Base-by-base conservation (phyloP, 371 early-diverging fungal genomes). In the Gilbertella persicaria region DNA sequence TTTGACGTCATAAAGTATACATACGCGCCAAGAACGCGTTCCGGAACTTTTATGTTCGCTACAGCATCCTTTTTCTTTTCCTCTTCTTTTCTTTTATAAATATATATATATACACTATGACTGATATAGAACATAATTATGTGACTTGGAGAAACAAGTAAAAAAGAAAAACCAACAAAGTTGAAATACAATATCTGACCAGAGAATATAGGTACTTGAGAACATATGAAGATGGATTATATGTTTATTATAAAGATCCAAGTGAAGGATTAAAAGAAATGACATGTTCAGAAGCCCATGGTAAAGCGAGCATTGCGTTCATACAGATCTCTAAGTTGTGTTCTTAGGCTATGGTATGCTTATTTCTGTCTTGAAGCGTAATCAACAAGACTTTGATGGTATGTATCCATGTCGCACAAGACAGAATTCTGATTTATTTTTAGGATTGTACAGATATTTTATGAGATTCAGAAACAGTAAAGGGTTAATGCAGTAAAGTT, bases 381-480 rank as follows among this genome's bases (percentile, higher is more conserved):
- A 83, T 38, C 83, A 82, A 47, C 55, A 62, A 19, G 83, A 82
- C 56, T 85, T 85, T 60, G 85, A 83, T 60, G 83, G 81, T 69
- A 66, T 35, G 21, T 14, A 12, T 17, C 20, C 33, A 13, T 37
- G 28, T 53, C 36, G 25, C 25, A 53, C 45, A 40, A 26, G 26
- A 41, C 14, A 46, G 23, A n/a, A 13, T 25, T 21, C 8, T 17
- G 4, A 25, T 12, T 26, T 62, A 25, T 58, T 61, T 60, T 62
- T 65, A 56, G 78, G 82, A 9, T 58, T 85, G 4, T 70, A 71
- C 35, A 67, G 79, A 20, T 85, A 82, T 64, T 83, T 78, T 62
- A 50, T 72, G 10, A 68, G 72, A 21, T 85, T 71, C 58, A 73
- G 63, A 37, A 85, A 85, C 35, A 44, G 47, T 9, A 78, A 82